These are phyloP conservation scores for Botrytis porri DNA, from an alignment of 2,329 filamentous ascomycete species.

Conservation along the genomic window DNA sequence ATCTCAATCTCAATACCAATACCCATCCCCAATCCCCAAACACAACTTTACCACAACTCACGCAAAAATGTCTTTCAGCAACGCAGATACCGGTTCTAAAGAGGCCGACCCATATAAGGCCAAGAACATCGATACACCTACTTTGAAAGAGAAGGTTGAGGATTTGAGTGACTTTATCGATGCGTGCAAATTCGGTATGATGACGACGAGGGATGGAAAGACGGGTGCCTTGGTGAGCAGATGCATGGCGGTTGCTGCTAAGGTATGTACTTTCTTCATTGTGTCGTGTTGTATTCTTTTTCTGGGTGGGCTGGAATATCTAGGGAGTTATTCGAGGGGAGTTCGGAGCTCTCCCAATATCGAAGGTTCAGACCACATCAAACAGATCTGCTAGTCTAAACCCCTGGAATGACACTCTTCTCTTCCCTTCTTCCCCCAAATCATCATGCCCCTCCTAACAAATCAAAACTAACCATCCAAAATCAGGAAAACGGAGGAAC, in stretches of 20 bases:
- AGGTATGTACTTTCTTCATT: constrained; percentile 46
- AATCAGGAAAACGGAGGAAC: constrained; percentile 70
- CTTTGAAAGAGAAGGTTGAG: constrained; percentile 71
- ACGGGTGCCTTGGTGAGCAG: constrained; percentile 71
- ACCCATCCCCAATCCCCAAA: background rate
- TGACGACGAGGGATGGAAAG: constrained; percentile 71
- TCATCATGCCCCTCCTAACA: background rate
- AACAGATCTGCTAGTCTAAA: background rate
- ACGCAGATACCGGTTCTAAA: constrained; percentile 59
- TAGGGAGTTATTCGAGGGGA: too few species aligned
- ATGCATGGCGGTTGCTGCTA: constrained; percentile 80
- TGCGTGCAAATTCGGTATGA: constrained; percentile 79
- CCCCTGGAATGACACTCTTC: background rate
- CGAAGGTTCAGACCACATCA: background rate
- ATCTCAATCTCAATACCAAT: background rate
- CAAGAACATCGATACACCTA: constrained; percentile 61
- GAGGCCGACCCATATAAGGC: constrained; percentile 73
- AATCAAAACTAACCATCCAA: background rate
- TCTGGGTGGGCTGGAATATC: background rate
- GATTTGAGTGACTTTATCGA: constrained; percentile 70
- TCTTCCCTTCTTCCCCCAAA: background rate
- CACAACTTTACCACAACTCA: background rate
- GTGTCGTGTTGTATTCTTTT: background rate
- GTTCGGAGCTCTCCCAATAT: too few species aligned
- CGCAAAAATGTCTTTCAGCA: constrained; percentile 48